Conservation (phyloP, 2,329 filamentous ascomycete genomes). For the Ceratocystis eucalypticola region DNA sequence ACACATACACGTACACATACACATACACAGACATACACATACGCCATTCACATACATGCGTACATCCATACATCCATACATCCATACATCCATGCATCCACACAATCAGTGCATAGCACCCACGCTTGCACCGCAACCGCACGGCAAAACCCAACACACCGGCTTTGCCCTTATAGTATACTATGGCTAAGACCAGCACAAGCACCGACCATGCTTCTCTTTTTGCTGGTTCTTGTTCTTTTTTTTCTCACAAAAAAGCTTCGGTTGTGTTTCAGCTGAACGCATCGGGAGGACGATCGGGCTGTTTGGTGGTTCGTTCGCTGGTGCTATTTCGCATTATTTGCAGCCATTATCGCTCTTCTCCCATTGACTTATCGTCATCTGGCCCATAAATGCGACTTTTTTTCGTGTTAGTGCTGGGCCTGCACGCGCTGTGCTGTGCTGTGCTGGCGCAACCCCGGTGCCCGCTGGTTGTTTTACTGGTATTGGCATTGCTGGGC, state of each 20-base stretch:
- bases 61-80: neutral
- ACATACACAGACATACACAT: no score
- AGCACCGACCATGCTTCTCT: neutral
- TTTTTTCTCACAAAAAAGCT: neutral
- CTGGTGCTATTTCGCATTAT: conserved; percentile 3
- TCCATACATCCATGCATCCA: no score
- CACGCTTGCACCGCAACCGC: neutral
- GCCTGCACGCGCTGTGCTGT: no score
- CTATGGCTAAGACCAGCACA: neutral
- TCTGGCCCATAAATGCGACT: neutral
- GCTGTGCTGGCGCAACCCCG: neutral
- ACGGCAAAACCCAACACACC: neutral
- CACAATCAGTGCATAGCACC: neutral
- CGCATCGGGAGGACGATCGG: conserved; percentile 7
- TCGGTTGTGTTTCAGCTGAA: conserved; percentile 9
- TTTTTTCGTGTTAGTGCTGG: neutral
- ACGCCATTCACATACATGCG: neutral
- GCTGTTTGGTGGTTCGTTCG: conserved; percentile 6
- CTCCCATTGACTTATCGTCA: neutral
- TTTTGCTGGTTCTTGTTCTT: neutral
- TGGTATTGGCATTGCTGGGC: no score
- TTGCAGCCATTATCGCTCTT: conserved; percentile 1
- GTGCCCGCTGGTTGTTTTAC: neutral
- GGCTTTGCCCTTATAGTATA: conserved; percentile 3
- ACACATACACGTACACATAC: no score